Evolutionary conservation across 371 early-diverging fungal genomes (phyloP).

Genomic region (Mortierella sp.): DNA sequence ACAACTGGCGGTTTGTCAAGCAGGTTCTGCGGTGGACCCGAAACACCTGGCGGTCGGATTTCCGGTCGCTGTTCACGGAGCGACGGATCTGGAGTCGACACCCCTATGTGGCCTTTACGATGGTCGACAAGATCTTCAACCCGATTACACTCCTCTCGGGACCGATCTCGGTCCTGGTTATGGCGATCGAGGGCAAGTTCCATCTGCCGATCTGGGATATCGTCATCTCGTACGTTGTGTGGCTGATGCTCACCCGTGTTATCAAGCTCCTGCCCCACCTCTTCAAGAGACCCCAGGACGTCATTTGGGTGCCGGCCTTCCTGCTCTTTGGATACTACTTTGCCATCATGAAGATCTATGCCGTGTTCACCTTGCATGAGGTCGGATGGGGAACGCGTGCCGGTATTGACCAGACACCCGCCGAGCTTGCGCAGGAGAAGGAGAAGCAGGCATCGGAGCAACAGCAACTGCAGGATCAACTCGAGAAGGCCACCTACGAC

Average conservation of each 20-base stretch:
- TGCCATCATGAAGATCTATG: slow-evolving; percentile 80
- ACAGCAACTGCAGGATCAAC: slow-evolving; percentile 10
- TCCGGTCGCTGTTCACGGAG: slow-evolving; percentile 74
- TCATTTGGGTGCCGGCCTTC: slow-evolving; percentile 76
- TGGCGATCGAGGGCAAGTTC: slow-evolving; percentile 56
- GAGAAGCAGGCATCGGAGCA: slow-evolving; percentile 29
- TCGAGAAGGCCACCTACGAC: slow-evolving; percentile 32
- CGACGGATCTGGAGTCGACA: slow-evolving; percentile 75
- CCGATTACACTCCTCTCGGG: slow-evolving; percentile 80
- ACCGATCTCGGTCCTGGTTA: slow-evolving; percentile 69
- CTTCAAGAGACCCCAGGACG: slow-evolving; percentile 73
- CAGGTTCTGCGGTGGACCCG: slow-evolving; percentile 83
- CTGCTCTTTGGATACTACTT: slow-evolving; percentile 80
- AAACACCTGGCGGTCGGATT: slow-evolving; percentile 84
- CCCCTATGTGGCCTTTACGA: slow-evolving; percentile 82
- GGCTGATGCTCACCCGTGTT: slow-evolving; percentile 77
- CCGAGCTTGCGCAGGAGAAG: slow-evolving; percentile 42
- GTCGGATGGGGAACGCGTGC: slow-evolving; percentile 83
- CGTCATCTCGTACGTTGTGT: slow-evolving; percentile 71
- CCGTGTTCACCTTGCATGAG: slow-evolving; percentile 77
- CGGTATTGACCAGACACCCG: slow-evolving; percentile 60
- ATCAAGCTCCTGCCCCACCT: slow-evolving; percentile 81
- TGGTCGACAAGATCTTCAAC: slow-evolving; percentile 84
- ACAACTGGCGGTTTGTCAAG: slow-evolving; percentile 83
- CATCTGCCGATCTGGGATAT: slow-evolving; percentile 70